Percentiles rank a stretch among this genome's conserved stretches.
Evolutionary conservation across 345 rosid genomes (phyloP).

Genomic region (Ailanthus altissimus): DNA sequence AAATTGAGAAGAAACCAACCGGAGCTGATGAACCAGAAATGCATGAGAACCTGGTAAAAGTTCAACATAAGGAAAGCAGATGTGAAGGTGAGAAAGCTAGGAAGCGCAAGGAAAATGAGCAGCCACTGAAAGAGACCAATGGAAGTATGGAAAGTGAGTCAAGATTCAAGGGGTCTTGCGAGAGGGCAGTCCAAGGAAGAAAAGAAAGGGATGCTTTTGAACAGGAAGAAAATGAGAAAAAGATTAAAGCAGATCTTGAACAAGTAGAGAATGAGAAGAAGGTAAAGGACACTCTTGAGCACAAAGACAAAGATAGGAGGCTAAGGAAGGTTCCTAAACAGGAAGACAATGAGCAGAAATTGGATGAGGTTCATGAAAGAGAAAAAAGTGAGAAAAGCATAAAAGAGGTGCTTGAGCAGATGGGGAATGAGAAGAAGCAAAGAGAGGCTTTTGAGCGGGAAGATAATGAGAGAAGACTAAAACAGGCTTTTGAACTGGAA

Average conservation of each 20-base stretch:
- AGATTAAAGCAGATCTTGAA: constrained; percentile 31
- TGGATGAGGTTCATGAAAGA: constrained; percentile 30
- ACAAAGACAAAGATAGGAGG: constrained; percentile 45
- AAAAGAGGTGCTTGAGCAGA: constrained; percentile 32
- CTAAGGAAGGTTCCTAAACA: constrained; percentile 38
- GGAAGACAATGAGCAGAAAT: constrained; percentile 43
- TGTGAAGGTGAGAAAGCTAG: constrained; percentile 32
- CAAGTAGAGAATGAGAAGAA: constrained; percentile 38
- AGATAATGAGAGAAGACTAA: constrained; percentile 36
- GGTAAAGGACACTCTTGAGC: constrained; percentile 37
- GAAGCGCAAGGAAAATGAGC: constrained; percentile 35
- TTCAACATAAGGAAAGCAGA: constrained; percentile 34
- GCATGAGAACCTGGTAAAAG: constrained; percentile 35
- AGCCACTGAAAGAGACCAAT: constrained; percentile 30
- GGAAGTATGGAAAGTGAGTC: constrained; percentile 34
- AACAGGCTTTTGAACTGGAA: constrained; percentile 33
- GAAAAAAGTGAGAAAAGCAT: constrained; percentile 40
- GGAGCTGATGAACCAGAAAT: constrained; percentile 36
- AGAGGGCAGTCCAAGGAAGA: constrained; percentile 35
- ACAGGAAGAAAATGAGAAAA: constrained; percentile 40
- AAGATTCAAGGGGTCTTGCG: constrained; percentile 33
- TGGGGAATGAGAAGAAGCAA: constrained; percentile 43
- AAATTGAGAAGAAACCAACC: constrained; percentile 38
- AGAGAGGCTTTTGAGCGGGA: constrained; percentile 40
- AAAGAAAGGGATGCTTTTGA: constrained; percentile 28